Evolutionary conservation across 371 early-diverging fungal species (phyloP).

Genomic region (Gilbertella persicaria): DNA sequence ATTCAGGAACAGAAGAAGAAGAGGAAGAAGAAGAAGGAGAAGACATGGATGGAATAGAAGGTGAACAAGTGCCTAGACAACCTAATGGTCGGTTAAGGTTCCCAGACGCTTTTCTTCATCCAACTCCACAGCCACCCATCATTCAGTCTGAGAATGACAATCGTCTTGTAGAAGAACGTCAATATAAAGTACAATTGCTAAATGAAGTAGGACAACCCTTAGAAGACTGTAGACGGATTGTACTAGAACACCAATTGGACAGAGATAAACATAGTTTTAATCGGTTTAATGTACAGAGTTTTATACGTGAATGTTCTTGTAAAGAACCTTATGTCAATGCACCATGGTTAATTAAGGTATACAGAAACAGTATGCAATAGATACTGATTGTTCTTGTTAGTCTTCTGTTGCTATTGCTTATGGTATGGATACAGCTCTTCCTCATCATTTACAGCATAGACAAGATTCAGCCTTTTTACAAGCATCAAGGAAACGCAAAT

Average conservation of each 20-base stretch:
- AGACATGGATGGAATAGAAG: too few relatives aligned
- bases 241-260: slow-evolving; percentile 13
- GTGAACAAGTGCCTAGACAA: slow-evolving; percentile 33
- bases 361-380: not conserved
- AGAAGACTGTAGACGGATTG: slow-evolving; percentile 33
- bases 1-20: not conserved
- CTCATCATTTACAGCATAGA: slow-evolving; percentile 46
- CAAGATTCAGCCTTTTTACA: slow-evolving; percentile 40
- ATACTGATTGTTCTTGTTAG: slow-evolving; percentile 30
- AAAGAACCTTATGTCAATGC: slow-evolving; percentile 67
- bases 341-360: slow-evolving; percentile 72
- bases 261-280: slow-evolving; percentile 53
- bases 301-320: slow-evolving; percentile 66
- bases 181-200: slow-evolving; percentile 39
- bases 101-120: slow-evolving; percentile 50
- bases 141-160: not conserved
- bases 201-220: slow-evolving; percentile 31
- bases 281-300: slow-evolving; percentile 60
- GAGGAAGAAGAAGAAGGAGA: slow-evolving; percentile 12
- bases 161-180: slow-evolving; percentile 1
- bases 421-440: slow-evolving; percentile 48
- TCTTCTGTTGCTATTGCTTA: slow-evolving; percentile 49
- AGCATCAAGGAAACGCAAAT: slow-evolving; percentile 16
- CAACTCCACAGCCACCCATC: slow-evolving; percentile 22
- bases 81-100: slow-evolving; percentile 44